phyloP scores from a whole-genome alignment of 1,139 yeast genomes.

The Candida gigantensis region DNA sequence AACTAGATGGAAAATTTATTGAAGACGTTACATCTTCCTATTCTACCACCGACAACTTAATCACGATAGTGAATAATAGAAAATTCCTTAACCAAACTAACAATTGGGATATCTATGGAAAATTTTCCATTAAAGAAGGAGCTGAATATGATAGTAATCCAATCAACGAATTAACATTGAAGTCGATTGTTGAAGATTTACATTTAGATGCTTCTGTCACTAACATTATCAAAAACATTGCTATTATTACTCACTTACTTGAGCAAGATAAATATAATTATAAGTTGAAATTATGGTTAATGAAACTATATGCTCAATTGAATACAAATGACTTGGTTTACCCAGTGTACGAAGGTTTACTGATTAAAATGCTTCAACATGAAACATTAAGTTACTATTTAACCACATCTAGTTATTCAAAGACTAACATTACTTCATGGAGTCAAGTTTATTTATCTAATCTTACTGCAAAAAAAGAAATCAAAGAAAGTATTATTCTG shows the following conservation, averaged over 20 bases:
- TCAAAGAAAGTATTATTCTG: constrained; percentile 43
- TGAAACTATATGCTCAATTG: constrained; percentile 60
- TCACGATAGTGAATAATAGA: constrained; percentile 48
- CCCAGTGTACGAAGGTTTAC: constrained; percentile 52
- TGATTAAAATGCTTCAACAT: constrained; percentile 74
- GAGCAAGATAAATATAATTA: constrained; percentile 63
- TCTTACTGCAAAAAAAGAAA: constrained; percentile 51
- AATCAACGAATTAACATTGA: constrained; percentile 63
- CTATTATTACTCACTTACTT: constrained; percentile 51
- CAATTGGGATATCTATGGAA: constrained; percentile 38
- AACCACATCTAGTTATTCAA: constrained; percentile 46
- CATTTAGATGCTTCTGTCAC: constrained; percentile 17
- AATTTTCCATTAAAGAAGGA: constrained; percentile 10
- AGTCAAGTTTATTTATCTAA: constrained; percentile 47
- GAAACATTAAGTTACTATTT: constrained; percentile 71
- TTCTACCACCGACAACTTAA: constrained; percentile 30
- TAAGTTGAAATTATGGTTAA: constrained; percentile 67
- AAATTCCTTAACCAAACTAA: constrained; percentile 36
- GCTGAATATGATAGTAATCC: constrained; percentile 26
- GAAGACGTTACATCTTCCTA: too few relatives aligned
- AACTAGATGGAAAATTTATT: constrained; percentile 15
- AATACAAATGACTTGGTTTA: constrained; percentile 56
- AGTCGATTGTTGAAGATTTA: constrained; percentile 39
- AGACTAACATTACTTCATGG: constrained; percentile 26
- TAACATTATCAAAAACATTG: constrained; percentile 30